A percentile compares a stretch with the other conserved stretches of the same genome.
These are phyloP conservation scores for Podila epigama DNA, from an alignment of 192 early-diverging fungal species.

Conservation along the genomic window DNA sequence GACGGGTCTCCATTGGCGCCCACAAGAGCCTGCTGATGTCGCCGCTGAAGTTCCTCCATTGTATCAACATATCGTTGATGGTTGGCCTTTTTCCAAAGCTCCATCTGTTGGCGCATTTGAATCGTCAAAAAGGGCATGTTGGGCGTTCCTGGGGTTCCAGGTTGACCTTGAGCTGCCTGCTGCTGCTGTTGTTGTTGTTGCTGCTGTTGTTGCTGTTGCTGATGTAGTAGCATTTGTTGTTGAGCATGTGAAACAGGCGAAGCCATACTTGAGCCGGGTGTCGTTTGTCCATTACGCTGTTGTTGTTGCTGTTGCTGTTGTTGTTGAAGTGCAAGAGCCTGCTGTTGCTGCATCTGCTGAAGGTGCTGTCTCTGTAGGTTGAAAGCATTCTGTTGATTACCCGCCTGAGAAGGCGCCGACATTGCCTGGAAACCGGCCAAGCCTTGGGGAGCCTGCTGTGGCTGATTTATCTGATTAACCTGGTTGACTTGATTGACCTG, in stretches of 20 bases:
- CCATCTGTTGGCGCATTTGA: constrained; percentile 43
- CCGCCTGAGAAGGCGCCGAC: constrained; percentile 1
- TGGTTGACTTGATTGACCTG: background rate
- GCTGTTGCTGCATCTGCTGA: background rate
- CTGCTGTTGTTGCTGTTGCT: constrained; percentile 5
- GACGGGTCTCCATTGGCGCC: constrained; percentile 31
- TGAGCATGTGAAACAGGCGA: background rate
- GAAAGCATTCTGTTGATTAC: background rate
- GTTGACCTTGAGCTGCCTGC: background rate
- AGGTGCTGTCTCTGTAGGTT: constrained; percentile 1
- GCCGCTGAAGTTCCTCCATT: constrained; percentile 32
- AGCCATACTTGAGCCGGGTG: background rate
- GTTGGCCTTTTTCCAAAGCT: constrained; percentile 24
- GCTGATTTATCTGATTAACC: background rate
- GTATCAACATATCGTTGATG: constrained; percentile 30
- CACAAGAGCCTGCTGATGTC: constrained; percentile 31
- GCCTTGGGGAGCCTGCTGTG: background rate
- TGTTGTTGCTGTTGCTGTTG: constrained; percentile 1
- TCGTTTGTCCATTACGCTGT: background rate
- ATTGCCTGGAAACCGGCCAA: background rate
- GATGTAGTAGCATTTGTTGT: background rate
- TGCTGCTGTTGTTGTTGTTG: constrained; percentile 10
- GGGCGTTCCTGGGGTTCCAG: background rate
- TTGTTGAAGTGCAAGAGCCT: constrained; percentile 2
- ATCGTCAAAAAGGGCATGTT: constrained; percentile 16